Evolutionary conservation across 768 basidiomycete genomes (phyloP), one percentile per base, ranked within the genome.

Genomic region (Russula olivacea): DNA sequence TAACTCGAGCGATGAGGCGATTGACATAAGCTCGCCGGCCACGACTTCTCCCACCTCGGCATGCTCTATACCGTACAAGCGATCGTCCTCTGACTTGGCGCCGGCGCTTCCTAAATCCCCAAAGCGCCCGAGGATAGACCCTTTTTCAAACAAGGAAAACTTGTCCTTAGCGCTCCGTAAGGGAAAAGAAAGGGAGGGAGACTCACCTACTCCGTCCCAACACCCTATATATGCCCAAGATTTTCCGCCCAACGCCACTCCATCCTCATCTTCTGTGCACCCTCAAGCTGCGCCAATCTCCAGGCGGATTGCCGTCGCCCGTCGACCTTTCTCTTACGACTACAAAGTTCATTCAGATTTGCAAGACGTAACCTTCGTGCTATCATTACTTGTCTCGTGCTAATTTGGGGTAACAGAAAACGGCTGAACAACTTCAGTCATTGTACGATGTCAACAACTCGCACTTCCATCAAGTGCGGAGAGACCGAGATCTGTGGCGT

Each of bases 1-100:
- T 15, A 23, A 66, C 28, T 32, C 28, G 12, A 55, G 55, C 61
- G 43, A 58, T 15, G 67, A 64, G 59, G 28, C 61, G 0, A 67
- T 63, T 58, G 67, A 68, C 58, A 55, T 63, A 41, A 38, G 61
- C 19, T 52, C 65, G 0, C 41, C 67, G 12, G 61, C 54, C 36
- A 48, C 65, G 23, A 57, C 54, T 12, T 63, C 61, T 45, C 28
- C 64, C 1, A 23, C 19, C 28, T 65, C 49, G 11, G 45, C 43
- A 19, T 17, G 23, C 28, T 62, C 61, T 17, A 34, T 62, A 25
- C 60, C 59, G 25, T 15, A 47, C 61, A 65, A 65, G 50, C 64
- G 64, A 19, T 30, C 28, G 21, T 53, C 55, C 21, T 60, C 48
- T 23, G 58, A 64, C 30, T 55, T 50, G 14, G 54, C 41, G 28